phyloP scores from a whole-genome alignment of 352 stramenopile species.

The Pythium angustatum region DNA sequence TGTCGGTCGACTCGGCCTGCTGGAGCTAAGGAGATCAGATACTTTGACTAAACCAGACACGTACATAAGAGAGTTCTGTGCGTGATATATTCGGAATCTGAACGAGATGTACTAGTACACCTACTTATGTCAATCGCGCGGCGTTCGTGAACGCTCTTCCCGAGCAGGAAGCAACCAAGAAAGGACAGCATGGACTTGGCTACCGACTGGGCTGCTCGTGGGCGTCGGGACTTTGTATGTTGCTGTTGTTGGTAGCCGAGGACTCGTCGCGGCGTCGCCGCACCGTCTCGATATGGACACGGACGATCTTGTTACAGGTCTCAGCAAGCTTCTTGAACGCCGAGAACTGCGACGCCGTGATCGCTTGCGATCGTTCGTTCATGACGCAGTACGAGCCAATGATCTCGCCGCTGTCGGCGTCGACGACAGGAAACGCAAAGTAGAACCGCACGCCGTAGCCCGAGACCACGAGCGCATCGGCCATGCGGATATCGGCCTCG shows the following conservation, averaged over 20 bases:
- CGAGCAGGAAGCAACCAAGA: too few species aligned
- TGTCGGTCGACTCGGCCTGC: too few species aligned
- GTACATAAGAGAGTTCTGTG: too few species aligned
- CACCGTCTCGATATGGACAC: constrained; percentile 8
- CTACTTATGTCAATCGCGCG: too few species aligned
- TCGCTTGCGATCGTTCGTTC: constrained; percentile 36
- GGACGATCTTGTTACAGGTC: constrained; percentile 16
- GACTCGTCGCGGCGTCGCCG: background rate
- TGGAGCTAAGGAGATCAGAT: too few species aligned
- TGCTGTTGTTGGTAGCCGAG: background rate
- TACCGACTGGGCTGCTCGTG: background rate
- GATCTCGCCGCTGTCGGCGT: constrained; percentile 37
- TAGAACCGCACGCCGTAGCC: constrained; percentile 55
- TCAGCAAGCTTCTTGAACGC: constrained; percentile 50
- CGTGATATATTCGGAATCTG: too few species aligned
- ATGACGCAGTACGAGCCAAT: constrained; percentile 65
- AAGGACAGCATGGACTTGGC: too few species aligned
- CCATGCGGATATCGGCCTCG: constrained; percentile 59
- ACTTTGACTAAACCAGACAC: too few species aligned
- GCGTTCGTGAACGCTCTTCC: too few species aligned
- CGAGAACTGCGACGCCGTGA: constrained; percentile 56
- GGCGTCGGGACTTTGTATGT: too few species aligned
- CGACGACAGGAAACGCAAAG: constrained; percentile 60
- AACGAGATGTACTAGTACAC: too few species aligned
- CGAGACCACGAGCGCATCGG: constrained; percentile 20